A percentile compares a stretch with the other conserved stretches of the same genome.
phyloP scores from a whole-genome alignment of 1,284 basidiomycete species.

The Tremellales sp. region DNA sequence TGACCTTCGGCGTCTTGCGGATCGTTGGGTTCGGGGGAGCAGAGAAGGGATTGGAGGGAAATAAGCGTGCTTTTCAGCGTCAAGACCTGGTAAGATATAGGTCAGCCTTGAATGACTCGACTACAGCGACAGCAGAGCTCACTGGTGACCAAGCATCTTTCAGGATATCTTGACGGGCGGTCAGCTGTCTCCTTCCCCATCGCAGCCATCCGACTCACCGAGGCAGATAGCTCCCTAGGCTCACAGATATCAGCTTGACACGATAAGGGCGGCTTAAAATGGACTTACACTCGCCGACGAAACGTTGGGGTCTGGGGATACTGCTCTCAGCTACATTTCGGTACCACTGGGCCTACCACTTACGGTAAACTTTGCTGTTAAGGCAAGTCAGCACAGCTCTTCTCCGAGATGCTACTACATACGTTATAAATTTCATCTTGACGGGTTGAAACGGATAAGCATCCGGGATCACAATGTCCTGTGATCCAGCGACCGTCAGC shows the following conservation, averaged over 20 bases:
- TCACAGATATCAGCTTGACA: conserved; percentile 49
- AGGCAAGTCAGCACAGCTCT: neutral
- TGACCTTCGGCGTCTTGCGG: conserved; percentile 88
- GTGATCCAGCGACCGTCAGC: conserved; percentile 1
- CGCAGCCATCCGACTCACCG: conserved; percentile 15
- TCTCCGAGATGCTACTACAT: conserved; percentile 20
- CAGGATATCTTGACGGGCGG: conserved; percentile 58
- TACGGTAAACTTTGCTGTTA: conserved; percentile 77
- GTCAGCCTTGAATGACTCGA: conserved; percentile 7
- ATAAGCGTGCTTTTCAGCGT: conserved; percentile 97
- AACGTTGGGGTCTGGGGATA: conserved; percentile 66
- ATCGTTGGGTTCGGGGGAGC: conserved; percentile 92
- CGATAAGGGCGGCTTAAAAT: conserved; percentile 4
- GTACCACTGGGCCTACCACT: conserved; percentile 10
- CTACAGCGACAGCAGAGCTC: too few relatives aligned
- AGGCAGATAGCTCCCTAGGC: conserved; percentile 43
- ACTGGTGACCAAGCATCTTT: conserved; percentile 75
- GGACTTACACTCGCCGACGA: conserved; percentile 74
- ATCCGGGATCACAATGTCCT: conserved; percentile 95
- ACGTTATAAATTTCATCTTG: conserved; percentile 95
- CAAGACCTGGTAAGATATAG: conserved; percentile 65
- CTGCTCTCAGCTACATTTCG: neutral
- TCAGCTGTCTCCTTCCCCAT: neutral
- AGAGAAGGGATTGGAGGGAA: conserved; percentile 91
- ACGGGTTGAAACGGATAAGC: conserved; percentile 95